Conservation (phyloP, 768 basidiomycete species). For the Collybia sp. region DNA sequence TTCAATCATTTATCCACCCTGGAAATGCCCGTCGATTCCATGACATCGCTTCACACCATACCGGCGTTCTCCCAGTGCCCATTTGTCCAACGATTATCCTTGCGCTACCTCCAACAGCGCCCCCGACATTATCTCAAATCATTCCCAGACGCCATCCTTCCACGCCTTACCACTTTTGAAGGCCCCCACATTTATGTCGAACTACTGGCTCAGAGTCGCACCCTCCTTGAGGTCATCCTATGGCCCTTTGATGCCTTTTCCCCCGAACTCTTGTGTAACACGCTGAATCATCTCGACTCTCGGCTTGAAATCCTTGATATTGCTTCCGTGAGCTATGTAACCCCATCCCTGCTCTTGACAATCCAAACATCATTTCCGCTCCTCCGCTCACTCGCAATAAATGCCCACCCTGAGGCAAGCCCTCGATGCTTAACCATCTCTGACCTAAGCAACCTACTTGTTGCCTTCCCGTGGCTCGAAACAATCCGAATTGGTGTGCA, state of each 20-base stretch:
- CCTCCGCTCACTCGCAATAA: background rate
- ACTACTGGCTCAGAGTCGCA: background rate
- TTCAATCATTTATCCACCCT: background rate
- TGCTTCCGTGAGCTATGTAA: background rate
- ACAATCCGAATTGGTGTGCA: no score
- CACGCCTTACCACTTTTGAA: conserved; percentile 1
- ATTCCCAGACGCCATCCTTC: background rate
- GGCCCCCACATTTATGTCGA: conserved; percentile 1
- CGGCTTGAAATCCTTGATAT: conserved; percentile 1
- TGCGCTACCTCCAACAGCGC: background rate
- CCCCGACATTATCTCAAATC: background rate
- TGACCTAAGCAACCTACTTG: no score
- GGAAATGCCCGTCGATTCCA: background rate
- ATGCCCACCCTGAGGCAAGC: conserved; percentile 2
- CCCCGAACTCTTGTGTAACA: background rate
- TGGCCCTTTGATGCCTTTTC: background rate
- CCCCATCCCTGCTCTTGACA: background rate
- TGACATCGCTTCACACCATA: background rate
- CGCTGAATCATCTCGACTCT: background rate
- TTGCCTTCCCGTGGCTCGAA: no score
- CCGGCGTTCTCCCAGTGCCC: background rate
- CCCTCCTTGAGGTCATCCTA: background rate
- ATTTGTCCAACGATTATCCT: background rate
- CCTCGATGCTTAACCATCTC: background rate
- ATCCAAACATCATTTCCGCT: background rate